Evolutionary conservation across 2,329 filamentous ascomycete genomes (phyloP), one percentile per base, ranked within the genome.

Genomic region (Phyllosticta citrichinensis): DNA sequence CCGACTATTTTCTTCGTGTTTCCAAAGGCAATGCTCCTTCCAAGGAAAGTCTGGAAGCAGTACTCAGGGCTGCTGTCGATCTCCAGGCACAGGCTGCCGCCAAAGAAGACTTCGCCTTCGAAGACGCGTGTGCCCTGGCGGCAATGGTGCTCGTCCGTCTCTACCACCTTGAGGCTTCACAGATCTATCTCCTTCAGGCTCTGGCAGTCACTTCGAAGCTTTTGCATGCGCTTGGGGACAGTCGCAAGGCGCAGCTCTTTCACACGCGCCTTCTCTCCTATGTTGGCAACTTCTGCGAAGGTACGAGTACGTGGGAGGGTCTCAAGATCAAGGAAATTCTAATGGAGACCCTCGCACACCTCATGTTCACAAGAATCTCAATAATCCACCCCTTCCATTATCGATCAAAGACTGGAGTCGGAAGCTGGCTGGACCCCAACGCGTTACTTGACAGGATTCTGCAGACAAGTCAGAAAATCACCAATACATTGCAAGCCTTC

Each of bases 291-390:
- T 59, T 58, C 52, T 24, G 40, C 20, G 52, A 56, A 19, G 40
- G 35, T 4, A 56, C 59, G 52, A 27, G 52, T 27, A 52, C 40
- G 6, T 58, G 53, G 54, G 25, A 52, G 8, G 53, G 35, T 6
- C 35, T 59, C 8, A 50, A 20, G 17, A 56, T 59, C 19, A 62
- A 62, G 27, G 61, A 62, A 14, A 53, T 62, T 22, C 52, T 62
- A 9, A 54, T 53, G 50, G 61, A 62, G 22, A 62, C 61, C 20
- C 52, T 62, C 14, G 50, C 33, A 14, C 61, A 62, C 27, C 56
- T 55, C 56, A 62, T 62, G 52, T 56, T 58, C 19, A 59, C 61
- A 2, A 52, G 57, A 24, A 47, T 62, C 5, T 54, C 61, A 10
- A 55, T 55, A 17, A 55, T 35, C 12, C 47, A 62, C 19, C 61